phyloP scores from a whole-genome alignment of 192 early-diverging fungal species.

The Backusella macrospora region DNA sequence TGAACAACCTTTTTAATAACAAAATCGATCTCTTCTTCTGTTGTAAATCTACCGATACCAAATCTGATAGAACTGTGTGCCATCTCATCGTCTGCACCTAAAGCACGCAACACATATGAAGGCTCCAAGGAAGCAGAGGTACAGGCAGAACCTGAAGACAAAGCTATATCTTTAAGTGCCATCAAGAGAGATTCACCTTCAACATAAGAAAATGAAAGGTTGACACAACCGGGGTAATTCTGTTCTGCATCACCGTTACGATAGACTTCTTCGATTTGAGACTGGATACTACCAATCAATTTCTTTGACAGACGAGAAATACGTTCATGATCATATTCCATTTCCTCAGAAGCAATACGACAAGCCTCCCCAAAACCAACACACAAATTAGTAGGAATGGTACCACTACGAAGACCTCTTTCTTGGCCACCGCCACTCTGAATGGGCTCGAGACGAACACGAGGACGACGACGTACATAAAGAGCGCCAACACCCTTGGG shows the following conservation, averaged over 20 bases:
- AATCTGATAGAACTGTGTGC: conserved; percentile 96
- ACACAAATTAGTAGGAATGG: conserved; percentile 87
- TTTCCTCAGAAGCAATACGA: conserved; percentile 75
- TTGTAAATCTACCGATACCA: conserved; percentile 96
- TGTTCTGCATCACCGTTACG: conserved; percentile 86
- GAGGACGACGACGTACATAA: conserved; percentile 90
- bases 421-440: conserved; percentile 96
- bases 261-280: conserved; percentile 77
- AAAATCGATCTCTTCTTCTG: conserved; percentile 92
- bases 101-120: conserved; percentile 92
- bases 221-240: conserved; percentile 90
- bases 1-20: conserved; percentile 77
- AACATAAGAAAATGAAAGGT: conserved; percentile 94
- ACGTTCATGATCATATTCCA: conserved; percentile 80
- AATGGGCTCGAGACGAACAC: conserved; percentile 90
- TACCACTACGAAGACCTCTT: conserved; percentile 91
- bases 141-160: conserved; percentile 94
- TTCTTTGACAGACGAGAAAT: conserved; percentile 75
- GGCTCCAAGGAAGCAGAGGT: conserved; percentile 96
- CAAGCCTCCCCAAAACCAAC: conserved; percentile 93
- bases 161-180: conserved; percentile 96
- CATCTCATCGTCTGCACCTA: conserved; percentile 97
- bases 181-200: conserved; percentile 98
- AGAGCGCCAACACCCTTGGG: conserved; percentile 95
- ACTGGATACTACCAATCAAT: conserved; percentile 79